A percentile compares a stretch with the other conserved stretches of the same genome.
Conservation (phyloP, 257 asterid species). For the Salvia hispanica region DNA sequence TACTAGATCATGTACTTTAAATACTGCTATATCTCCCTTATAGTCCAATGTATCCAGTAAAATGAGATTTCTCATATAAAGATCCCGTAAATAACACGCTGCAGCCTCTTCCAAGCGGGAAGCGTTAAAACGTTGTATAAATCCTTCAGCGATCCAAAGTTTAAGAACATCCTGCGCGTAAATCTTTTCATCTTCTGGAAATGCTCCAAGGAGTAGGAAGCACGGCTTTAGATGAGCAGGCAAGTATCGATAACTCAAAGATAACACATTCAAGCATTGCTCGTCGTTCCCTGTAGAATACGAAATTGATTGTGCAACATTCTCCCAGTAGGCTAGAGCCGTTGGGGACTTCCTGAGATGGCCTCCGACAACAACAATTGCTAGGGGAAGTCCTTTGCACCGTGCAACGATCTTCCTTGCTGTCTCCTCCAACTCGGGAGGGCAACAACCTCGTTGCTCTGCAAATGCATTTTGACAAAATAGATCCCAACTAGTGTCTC, state of each 20-base stretch:
- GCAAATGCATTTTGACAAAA: neutral
- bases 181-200: neutral
- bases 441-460: neutral
- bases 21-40: too few relatives aligned
- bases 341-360: neutral
- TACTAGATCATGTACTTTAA: too few relatives aligned
- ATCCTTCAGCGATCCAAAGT: neutral
- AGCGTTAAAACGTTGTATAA: neutral
- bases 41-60: too few relatives aligned
- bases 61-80: neutral
- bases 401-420: neutral
- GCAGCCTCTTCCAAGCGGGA: neutral
- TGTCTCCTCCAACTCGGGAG: neutral
- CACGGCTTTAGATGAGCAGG: constrained; percentile 8
- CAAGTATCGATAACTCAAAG: neutral
- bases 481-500: neutral
- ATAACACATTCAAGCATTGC: neutral
- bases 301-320: neutral
- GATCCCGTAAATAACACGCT: neutral
- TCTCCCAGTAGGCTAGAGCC: neutral
- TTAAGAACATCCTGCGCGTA: neutral
- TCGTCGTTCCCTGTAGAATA: neutral
- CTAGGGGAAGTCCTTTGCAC: constrained; percentile 6
- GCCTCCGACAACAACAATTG: neutral
- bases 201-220: neutral